Evolutionary conservation across 257 asterid genomes (phyloP), one percentile per base, ranked within the genome.

Genomic region (Solanum sejunctum): DNA sequence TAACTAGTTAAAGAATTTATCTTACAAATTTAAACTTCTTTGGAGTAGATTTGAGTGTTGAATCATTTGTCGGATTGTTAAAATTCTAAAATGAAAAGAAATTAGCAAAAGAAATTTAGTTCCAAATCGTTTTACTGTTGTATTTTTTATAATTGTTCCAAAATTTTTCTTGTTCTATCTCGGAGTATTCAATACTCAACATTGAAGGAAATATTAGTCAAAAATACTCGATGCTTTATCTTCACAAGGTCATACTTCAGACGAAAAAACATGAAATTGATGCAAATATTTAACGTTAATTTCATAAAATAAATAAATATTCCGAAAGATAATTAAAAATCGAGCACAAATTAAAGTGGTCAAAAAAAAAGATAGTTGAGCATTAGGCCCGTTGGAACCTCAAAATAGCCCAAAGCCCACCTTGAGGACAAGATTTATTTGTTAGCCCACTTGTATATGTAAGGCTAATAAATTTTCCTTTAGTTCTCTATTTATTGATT

Each of bases 261-360:
- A 2, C 0, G 7, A 55, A 55, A 6, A 55, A 0, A 12, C 20
- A 10, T 57, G 6, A 10, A 58, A 0, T 58, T 20, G 5, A 58
- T 0, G 0, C 0, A 9, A 58, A n/a, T 1, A 10, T 60, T n/a
- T 7, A n/a, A n/a, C 16, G 4, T 21, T 7, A n/a, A 4, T 60
- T 15, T 3, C 1, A 1, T n/a, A 18, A 57, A 20, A 2, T 8
- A 10, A 9, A 6, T 57, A 57, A 18, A 57, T 3, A 20, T 58
- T n/a, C 0, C 1, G n/a, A 20, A 57, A 8, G 2, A 56, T 8
- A 3, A 3, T 21, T n/a, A 10, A 61, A 21, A 63, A 61, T 2
- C 5, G 10, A 1, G 39, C 69, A 0, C 17, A 11, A 23, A 4
- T 60, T 10, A 61, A 21, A 5, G 12, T 15, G 16, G 15, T 28